phyloP scores from a whole-genome alignment of 306 rosid genomes.

The Glycine latifolia region DNA sequence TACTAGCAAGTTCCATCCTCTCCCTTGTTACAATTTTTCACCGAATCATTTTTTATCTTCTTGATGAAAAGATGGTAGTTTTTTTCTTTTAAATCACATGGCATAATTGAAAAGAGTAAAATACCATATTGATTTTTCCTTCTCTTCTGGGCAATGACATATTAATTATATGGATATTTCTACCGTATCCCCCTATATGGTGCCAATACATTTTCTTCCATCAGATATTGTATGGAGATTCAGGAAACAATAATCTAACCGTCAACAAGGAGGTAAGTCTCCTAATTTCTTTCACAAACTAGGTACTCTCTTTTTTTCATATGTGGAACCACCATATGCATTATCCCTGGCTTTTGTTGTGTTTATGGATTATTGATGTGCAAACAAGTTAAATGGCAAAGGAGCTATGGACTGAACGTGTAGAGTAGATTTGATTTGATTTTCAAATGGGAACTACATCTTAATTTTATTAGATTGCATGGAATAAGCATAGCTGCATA shows the following conservation, averaged over 20 bases:
- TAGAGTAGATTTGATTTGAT: too few relatives aligned
- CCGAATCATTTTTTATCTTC: not conserved
- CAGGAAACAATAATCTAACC: not conserved
- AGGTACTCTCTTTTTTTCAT: not conserved
- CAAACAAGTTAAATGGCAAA: too few relatives aligned
- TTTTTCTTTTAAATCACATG: not conserved
- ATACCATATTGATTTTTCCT: not conserved
- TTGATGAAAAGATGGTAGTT: conserved; percentile 9
- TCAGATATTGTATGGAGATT: not conserved
- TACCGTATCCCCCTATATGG: not conserved
- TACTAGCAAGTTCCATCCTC: conserved; percentile 8
- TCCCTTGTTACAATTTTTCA: conserved; percentile 19
- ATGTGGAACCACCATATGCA: not conserved
- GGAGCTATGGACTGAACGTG: too few relatives aligned
- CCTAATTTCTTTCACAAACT: not conserved
- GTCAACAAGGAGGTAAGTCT: not conserved
- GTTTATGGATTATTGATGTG: not conserved
- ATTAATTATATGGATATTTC: not conserved
- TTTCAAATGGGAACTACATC: too few relatives aligned
- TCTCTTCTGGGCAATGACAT: not conserved
- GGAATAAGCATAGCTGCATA: not conserved
- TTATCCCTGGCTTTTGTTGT: not conserved
- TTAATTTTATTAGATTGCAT: not conserved
- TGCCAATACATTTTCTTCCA: not conserved
- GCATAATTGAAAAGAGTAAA: not conserved